Base-by-base conservation (phyloP, 148 eudicot species). In the Vaccinium vitisidaea region DNA sequence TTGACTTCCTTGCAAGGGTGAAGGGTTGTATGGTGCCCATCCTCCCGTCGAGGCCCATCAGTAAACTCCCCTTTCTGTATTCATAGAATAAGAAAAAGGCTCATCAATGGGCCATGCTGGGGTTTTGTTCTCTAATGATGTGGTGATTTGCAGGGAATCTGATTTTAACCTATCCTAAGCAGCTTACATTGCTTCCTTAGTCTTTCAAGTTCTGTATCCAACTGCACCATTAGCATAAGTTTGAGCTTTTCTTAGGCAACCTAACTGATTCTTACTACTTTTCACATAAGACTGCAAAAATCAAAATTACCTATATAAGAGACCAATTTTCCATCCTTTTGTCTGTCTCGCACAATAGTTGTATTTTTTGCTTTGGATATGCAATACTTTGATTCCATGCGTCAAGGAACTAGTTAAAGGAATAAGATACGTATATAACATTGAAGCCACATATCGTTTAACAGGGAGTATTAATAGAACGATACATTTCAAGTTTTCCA, bases 121-220 rank as follows among this genome's bases (percentile, higher is more conserved):
- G 36, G 30, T 15, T 77, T 49, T 49, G 54, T 77, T 16, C 23
- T 48, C 54, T 43, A 46, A 56, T 80, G 70, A 80, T 39, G 25
- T 55, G 30, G 43, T 61, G 71, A n/a, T 67, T 39, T 36, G 30
- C 23, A 32, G 16, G 21, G 52, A 21, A 23, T 58, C 52, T 80
- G 30, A 80, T 58, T 80, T 81, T 63, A 65, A 23, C 36, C 55
- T 23, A 81, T 80, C 19, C 11, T 59, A 80, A 80, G 65, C 19
- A 56, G 69, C 18, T 80, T 58, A 23, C 59, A 65, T 46, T 63
- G 55, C 23, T 65, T 13, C 43, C n/a, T 25, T 54, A 15, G 70
- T 65, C 13, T 23, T 81, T 58, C 6, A 27, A 65, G 75, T 19
- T 63, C 18, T 18, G 52, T 59, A 36, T 80, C 13, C 32, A 43